A percentile compares a stretch with the other conserved stretches of the same genome.
These are phyloP conservation scores for Aaosphaeria pasadenensis DNA, from an alignment of 2,329 filamentous ascomycete species.

Conservation along the genomic window DNA sequence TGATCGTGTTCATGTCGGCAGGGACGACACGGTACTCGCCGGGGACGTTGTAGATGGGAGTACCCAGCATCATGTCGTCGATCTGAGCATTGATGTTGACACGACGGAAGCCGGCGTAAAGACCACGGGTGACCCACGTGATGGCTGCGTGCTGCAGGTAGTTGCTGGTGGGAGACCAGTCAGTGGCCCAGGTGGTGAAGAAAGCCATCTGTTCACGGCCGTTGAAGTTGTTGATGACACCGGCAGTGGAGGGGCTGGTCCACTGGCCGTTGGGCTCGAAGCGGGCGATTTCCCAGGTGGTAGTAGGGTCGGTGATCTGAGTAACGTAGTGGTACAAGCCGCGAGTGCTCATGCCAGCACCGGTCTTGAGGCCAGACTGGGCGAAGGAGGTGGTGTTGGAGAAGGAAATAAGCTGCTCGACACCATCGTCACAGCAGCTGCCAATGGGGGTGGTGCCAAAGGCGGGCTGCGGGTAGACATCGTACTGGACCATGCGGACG, in stretches of 20 bases:
- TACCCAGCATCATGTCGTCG: background rate
- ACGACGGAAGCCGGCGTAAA: background rate
- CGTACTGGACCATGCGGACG: background rate
- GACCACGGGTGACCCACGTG: background rate
- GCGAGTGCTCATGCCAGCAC: slow-evolving; percentile 1
- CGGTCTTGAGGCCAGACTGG: background rate
- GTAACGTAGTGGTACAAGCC: slow-evolving; percentile 55
- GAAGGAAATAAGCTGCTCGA: slow-evolving; percentile 1
- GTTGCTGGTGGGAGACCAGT: background rate
- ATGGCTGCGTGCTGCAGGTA: background rate
- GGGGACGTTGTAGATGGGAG: background rate
- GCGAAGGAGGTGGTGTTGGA: background rate
- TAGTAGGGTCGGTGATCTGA: slow-evolving; percentile 48
- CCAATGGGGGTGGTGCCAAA: background rate
- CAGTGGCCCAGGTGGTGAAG: background rate
- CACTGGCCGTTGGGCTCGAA: slow-evolving; percentile 45
- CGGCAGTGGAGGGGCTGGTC: slow-evolving; percentile 38
- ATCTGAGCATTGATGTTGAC: background rate
- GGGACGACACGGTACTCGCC: background rate
- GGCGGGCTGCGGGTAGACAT: background rate
- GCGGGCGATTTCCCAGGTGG: slow-evolving; percentile 49
- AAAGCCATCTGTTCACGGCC: background rate
- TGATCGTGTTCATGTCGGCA: background rate
- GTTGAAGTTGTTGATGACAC: background rate
- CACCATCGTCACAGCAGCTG: background rate